Percentiles rank a stretch among this genome's conserved stretches.
Conservation (phyloP, 495 filamentous ascomycete genomes). For the Tuber microsphaerosporum region DNA sequence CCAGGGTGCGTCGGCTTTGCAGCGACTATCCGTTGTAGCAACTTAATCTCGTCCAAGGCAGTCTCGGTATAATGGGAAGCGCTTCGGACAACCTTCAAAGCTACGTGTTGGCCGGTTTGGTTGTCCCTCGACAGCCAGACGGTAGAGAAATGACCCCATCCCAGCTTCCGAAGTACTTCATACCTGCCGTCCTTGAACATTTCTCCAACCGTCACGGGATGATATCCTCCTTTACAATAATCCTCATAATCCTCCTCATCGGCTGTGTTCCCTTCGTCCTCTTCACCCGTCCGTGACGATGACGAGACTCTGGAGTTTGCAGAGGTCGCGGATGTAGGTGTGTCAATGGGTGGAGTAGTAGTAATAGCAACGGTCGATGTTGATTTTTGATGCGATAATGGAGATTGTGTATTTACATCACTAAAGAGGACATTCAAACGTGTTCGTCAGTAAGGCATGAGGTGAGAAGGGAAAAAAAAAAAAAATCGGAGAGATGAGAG, state of each 20-base stretch:
- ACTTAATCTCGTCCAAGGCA: conserved; percentile 96
- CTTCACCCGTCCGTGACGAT: conserved; percentile 53
- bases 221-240: conserved; percentile 98
- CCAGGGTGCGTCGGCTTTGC: conserved; percentile 91
- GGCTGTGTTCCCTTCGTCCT: conserved; percentile 83
- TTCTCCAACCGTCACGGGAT: conserved; percentile 87
- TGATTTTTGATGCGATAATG: conserved; percentile 29
- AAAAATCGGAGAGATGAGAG: conserved; percentile 21
- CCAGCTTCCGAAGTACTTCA: conserved; percentile 90
- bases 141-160: conserved; percentile 98
- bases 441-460: conserved; percentile 33
- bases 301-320: conserved; percentile 39
- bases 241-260: conserved; percentile 99
- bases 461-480: conserved; percentile 30
- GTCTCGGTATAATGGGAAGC: conserved; percentile 98
- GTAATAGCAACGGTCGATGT: conserved; percentile 7
- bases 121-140: conserved; percentile 96
- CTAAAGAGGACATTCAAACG: conserved; percentile 21
- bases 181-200: conserved; percentile 97
- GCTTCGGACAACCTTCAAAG: conserved; percentile 92
- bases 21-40: conserved; percentile 90
- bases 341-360: conserved; percentile 14
- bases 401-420: conserved; percentile 34
- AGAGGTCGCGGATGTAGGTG: conserved; percentile 34
- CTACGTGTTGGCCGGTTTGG: conserved; percentile 84